Conservation (phyloP, 2,329 filamentous ascomycete species). For the Fusarium musae region DNA sequence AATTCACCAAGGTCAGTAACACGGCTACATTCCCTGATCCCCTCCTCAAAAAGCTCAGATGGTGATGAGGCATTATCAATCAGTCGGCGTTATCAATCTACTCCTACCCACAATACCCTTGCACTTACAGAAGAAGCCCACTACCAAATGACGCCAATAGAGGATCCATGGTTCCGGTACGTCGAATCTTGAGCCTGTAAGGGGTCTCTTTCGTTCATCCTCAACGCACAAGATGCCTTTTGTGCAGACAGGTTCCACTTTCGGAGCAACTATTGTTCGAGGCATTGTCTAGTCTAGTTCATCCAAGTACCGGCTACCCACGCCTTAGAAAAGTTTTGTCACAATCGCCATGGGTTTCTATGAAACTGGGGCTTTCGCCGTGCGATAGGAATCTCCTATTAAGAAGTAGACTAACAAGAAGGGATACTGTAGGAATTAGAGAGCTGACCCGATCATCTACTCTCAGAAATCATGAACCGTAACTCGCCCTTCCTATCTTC, state of each 20-base stretch:
- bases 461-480: neutral
- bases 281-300: neutral
- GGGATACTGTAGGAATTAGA: neutral
- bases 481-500: neutral
- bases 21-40: neutral
- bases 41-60: constrained; percentile 3
- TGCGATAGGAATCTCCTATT: constrained; percentile 1
- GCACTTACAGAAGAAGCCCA: constrained; percentile 27
- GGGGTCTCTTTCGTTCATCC: constrained; percentile 6
- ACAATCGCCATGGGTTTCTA: neutral
- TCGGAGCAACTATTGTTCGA: constrained; percentile 5
- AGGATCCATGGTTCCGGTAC: constrained; percentile 20
- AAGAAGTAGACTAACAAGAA: neutral
- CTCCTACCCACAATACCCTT: constrained; percentile 16
- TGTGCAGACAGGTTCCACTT: constrained; percentile 12
- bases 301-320: neutral
- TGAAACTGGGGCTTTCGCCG: neutral
- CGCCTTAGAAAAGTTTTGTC: neutral
- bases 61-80: constrained; percentile 43
- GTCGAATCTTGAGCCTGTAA: neutral
- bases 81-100: constrained; percentile 42
- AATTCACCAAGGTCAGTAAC: neutral
- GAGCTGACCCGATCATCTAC: neutral
- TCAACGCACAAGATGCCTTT: neutral
- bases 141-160: constrained; percentile 26